A percentile compares a stretch with the other conserved stretches of the same genome.
These are phyloP conservation scores for Leptographium flavum DNA, from an alignment of 2,329 filamentous ascomycete genomes.

Conservation along the genomic window DNA sequence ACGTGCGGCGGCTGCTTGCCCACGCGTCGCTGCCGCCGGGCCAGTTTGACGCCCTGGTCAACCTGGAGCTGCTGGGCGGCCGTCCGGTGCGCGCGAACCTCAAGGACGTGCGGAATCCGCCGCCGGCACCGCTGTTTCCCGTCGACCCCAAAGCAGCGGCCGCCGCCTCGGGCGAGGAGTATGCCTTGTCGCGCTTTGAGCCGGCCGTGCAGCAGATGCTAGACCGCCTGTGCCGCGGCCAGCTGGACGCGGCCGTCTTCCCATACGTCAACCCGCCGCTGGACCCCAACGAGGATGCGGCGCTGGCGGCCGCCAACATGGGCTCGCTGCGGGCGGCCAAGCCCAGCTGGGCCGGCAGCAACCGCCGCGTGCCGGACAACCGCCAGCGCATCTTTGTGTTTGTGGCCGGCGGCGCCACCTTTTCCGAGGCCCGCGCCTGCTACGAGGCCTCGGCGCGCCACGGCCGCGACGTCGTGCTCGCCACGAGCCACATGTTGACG, in stretches of 20 bases:
- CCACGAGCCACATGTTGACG: conserved; percentile 84
- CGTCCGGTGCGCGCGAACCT: conserved; percentile 46
- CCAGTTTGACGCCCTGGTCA: conserved; percentile 59
- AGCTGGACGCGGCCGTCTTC: conserved; percentile 51
- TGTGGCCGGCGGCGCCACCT: conserved; percentile 89
- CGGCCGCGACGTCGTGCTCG: conserved; percentile 72
- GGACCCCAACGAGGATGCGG: conserved; percentile 44
- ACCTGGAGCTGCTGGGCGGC: conserved; percentile 70
- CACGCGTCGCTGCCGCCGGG: conserved; percentile 67
- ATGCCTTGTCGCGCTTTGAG: conserved; percentile 75
- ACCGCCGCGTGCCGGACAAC: conserved; percentile 61
- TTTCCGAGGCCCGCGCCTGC: conserved; percentile 76
- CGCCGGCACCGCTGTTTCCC: conserved; percentile 55
- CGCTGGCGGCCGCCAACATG: conserved; percentile 27
- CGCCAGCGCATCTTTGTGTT: conserved; percentile 86
- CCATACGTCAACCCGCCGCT: conserved; percentile 60
- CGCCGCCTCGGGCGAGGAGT: conserved; percentile 42
- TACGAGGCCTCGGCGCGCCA: conserved; percentile 68
- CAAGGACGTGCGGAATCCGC: conserved; percentile 59
- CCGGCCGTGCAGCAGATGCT: conserved; percentile 72
- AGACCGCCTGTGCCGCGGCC: conserved; percentile 54
- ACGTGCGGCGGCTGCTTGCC: conserved; percentile 69
- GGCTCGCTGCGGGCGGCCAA: conserved; percentile 81
- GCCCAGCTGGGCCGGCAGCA: conserved; percentile 85
- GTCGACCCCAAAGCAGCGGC: conserved; percentile 35